A percentile compares a stretch with the other conserved stretches of the same genome.
These are phyloP conservation scores for Panellus pusillus DNA, from an alignment of 768 basidiomycete genomes.

Conservation along the genomic window DNA sequence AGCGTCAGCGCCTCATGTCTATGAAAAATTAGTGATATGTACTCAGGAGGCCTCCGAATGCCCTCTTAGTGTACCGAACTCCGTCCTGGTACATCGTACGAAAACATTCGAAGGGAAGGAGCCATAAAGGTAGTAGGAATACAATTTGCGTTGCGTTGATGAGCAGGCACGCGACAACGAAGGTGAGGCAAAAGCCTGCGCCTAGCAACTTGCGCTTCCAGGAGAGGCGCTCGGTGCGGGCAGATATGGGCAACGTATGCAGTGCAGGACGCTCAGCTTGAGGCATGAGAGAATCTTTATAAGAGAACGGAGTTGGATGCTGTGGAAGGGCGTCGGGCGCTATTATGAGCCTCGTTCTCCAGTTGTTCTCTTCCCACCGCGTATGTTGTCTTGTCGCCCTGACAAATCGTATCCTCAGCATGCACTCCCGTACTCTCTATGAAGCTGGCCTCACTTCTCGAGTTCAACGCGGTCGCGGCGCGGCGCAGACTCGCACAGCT, in stretches of 20 bases:
- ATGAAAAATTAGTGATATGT: slow-evolving; percentile 27
- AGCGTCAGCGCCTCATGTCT: not conserved
- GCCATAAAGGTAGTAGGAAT: slow-evolving; percentile 63
- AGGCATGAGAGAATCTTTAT: slow-evolving; percentile 1
- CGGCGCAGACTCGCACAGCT: too few relatives aligned
- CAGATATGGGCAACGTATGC: slow-evolving; percentile 51
- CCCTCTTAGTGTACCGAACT: slow-evolving; percentile 79
- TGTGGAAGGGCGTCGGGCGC: not conserved
- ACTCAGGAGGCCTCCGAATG: slow-evolving; percentile 78
- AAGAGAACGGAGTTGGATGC: not conserved
- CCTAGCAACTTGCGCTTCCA: slow-evolving; percentile 54
- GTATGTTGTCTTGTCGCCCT: too few relatives aligned
- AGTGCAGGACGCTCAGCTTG: slow-evolving; percentile 12
- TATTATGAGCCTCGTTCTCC: too few relatives aligned
- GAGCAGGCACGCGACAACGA: slow-evolving; percentile 65
- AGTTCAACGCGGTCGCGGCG: too few relatives aligned
- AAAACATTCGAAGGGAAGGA: slow-evolving; percentile 61
- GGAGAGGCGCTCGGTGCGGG: slow-evolving; percentile 37
- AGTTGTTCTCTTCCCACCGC: too few relatives aligned
- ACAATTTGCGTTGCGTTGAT: slow-evolving; percentile 74
- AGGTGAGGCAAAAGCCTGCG: slow-evolving; percentile 54
- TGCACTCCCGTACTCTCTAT: too few relatives aligned
- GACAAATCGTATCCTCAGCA: too few relatives aligned
- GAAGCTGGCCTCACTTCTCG: too few relatives aligned
- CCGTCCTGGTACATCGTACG: slow-evolving; percentile 63